Percentiles rank a stretch among this genome's conserved stretches.
phyloP scores from a whole-genome alignment of 495 filamentous ascomycete genomes.

The Penicillium paradoxum region DNA sequence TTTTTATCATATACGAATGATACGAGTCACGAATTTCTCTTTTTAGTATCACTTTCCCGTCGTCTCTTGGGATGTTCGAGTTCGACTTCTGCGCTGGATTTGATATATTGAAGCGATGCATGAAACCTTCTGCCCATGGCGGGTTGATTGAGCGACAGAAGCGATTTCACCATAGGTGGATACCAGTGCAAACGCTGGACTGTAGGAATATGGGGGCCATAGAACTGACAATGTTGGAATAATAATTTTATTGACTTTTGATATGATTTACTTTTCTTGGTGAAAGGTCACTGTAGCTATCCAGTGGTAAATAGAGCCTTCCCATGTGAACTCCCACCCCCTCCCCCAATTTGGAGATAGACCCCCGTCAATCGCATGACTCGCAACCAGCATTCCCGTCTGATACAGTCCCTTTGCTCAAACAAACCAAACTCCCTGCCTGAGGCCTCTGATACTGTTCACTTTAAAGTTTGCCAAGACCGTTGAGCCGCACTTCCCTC shows the following conservation, averaged over 20 bases:
- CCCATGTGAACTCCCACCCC: too few relatives aligned
- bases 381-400: too few relatives aligned
- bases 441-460: neutral
- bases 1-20: conserved; percentile 14
- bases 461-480: neutral
- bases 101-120: neutral
- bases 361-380: neutral
- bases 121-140: neutral
- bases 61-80: neutral
- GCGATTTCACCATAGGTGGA: neutral
- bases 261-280: neutral
- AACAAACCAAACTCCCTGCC: too few relatives aligned
- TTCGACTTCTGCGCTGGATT: neutral
- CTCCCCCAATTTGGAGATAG: neutral
- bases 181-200: neutral
- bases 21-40: conserved; percentile 22
- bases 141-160: neutral
- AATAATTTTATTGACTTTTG: neutral
- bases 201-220: conserved; percentile 4
- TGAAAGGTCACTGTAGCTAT: too few relatives aligned
- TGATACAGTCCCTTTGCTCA: too few relatives aligned
- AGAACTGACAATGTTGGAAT: neutral
- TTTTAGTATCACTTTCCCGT: neutral
- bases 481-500: neutral
- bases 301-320: too few relatives aligned